phyloP scores from a whole-genome alignment of 768 basidiomycete species.

The Boletellus sp. region DNA sequence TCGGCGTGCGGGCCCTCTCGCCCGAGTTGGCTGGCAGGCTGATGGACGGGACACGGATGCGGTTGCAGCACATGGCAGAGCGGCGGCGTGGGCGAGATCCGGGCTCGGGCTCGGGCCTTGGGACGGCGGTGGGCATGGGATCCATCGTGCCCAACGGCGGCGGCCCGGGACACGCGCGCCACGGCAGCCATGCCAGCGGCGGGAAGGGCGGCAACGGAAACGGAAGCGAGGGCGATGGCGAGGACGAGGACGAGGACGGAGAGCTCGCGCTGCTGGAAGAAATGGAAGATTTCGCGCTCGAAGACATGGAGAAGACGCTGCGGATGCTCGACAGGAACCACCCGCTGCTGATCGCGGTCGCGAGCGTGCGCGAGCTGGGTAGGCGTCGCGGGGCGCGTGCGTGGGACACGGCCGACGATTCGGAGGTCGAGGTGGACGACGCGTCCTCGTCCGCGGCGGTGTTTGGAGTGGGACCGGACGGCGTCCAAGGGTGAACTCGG shows the following conservation, averaged over 20 bases:
- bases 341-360: constrained; percentile 63
- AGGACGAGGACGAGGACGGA: constrained; percentile 52
- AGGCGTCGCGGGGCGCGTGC: not conserved
- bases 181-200: no score
- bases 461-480: constrained; percentile 17
- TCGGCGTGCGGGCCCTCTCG: constrained; percentile 54
- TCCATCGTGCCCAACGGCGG: no score
- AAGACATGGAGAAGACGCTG: constrained; percentile 73
- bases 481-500: not conserved
- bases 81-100: constrained; percentile 53
- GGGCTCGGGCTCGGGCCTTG: not conserved
- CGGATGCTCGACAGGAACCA: constrained; percentile 53
- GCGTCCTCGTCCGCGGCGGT: no score
- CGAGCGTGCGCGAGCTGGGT: constrained; percentile 70
- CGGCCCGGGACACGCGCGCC: no score
- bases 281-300: constrained; percentile 78
- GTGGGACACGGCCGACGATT: not conserved
- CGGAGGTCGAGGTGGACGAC: not conserved
- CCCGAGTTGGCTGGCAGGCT: constrained; percentile 51
- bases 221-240: not conserved
- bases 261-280: constrained; percentile 73
- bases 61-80: constrained; percentile 67
- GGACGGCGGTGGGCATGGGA: no score
- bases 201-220: not conserved
- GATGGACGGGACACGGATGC: constrained; percentile 67